Evolutionary conservation across 2,329 filamentous ascomycete genomes (phyloP).

Genomic region (Epichloe sp.): DNA sequence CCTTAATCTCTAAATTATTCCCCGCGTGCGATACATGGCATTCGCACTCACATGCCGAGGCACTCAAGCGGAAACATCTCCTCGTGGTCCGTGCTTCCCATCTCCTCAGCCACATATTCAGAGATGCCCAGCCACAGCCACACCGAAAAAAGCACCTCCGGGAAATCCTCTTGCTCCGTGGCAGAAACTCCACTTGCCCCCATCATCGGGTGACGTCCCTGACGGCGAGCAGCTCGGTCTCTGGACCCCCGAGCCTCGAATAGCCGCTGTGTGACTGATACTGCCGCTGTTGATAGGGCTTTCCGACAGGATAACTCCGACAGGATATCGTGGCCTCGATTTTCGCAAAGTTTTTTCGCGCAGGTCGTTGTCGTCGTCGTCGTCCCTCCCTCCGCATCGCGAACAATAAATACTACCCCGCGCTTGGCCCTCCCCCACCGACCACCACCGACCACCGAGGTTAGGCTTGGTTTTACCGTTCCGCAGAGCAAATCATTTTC

Average conservation of each 20-base stretch:
- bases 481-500: not conserved
- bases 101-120: not conserved
- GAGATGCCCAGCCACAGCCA: not conserved
- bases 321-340: no score
- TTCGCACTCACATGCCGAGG: constrained; percentile 1
- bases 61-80: not conserved
- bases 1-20: no score
- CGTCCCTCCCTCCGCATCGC: not conserved
- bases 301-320: no score
- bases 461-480: constrained; percentile 1
- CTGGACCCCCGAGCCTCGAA: not conserved
- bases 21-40: no score
- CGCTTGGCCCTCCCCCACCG: not conserved
- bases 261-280: not conserved
- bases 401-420: not conserved
- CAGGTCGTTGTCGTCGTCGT: no score
- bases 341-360: no score
- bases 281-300: no score
- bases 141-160: constrained; percentile 8
- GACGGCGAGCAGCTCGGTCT: not conserved
- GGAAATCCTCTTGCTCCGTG: constrained; percentile 22
- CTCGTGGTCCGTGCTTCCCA: not conserved
- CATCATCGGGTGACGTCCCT: not conserved
- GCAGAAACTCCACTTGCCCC: not conserved
- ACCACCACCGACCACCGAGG: not conserved